phyloP scores from a whole-genome alignment of 345 rosid species.

The Mallotus nudiflorus region DNA sequence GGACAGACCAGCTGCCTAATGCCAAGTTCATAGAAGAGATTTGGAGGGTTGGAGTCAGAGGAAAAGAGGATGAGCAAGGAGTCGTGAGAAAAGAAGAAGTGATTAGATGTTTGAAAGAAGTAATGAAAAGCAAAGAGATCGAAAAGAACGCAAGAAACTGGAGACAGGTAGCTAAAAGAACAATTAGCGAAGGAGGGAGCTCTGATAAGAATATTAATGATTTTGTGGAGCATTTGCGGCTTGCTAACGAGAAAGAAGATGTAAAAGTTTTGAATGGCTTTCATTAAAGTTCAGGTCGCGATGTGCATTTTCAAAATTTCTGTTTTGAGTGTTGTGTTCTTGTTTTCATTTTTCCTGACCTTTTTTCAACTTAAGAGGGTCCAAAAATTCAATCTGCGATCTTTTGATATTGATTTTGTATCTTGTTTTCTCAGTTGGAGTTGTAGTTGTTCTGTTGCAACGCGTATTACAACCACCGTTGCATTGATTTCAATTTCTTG shows the following conservation, averaged over 20 bases:
- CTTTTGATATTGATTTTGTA: too few species aligned
- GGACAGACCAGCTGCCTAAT: constrained; percentile 67
- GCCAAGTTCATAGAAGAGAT: constrained; percentile 62
- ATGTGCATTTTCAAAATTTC: too few species aligned
- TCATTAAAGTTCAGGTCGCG: not conserved
- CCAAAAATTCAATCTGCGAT: too few species aligned
- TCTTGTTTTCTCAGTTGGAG: too few species aligned
- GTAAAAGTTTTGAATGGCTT: not conserved
- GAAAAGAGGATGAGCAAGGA: constrained; percentile 50
- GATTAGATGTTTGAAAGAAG: constrained; percentile 52
- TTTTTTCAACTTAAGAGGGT: too few species aligned
- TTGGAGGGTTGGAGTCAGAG: constrained; percentile 66
- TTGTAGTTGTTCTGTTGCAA: too few species aligned
- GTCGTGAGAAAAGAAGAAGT: constrained; percentile 55
- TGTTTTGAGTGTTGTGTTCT: too few species aligned
- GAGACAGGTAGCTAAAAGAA: constrained; percentile 51
- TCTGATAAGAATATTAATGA: constrained; percentile 48
- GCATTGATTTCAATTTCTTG: too few species aligned
- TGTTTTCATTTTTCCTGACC: too few species aligned
- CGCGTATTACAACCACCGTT: too few species aligned
- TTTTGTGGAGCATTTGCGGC: constrained; percentile 39
- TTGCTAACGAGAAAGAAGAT: not conserved
- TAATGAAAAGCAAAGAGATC: constrained; percentile 48
- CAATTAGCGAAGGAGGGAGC: constrained; percentile 61
- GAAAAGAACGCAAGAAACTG: constrained; percentile 48